A percentile compares a stretch with the other conserved stretches of the same genome.
Conservation (phyloP, 352 stramenopile genomes). For the Phytophthora crassamura region DNA sequence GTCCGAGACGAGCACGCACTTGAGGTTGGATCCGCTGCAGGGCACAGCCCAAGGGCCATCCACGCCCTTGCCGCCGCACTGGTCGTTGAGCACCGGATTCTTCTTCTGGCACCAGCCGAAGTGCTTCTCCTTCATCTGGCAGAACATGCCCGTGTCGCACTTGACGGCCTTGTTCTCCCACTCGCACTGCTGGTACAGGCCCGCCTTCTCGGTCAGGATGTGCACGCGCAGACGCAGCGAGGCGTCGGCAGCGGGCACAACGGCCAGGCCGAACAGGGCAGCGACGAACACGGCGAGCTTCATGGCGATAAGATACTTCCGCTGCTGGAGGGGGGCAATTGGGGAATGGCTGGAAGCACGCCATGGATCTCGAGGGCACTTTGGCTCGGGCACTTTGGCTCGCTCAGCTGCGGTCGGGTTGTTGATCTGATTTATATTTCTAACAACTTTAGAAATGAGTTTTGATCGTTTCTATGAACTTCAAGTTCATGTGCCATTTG, state of each 20-base stretch:
- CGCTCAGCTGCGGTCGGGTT: conserved; percentile 13
- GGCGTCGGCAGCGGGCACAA: conserved; percentile 8
- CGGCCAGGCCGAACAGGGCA: conserved; percentile 17
- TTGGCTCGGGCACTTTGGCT: no score
- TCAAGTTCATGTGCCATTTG: no score
- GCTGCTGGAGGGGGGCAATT: conserved; percentile 11
- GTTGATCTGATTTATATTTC: no score
- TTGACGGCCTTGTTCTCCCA: conserved; percentile 37
- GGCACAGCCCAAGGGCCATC: conserved; percentile 28
- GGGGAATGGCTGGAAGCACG: conserved; percentile 15
- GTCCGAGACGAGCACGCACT: conserved; percentile 35
- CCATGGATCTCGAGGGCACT: no score
- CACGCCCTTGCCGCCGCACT: conserved; percentile 35
- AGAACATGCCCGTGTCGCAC: conserved; percentile 38
- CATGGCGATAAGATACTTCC: conserved; percentile 22
- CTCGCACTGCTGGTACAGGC: conserved; percentile 36
- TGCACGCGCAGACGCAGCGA: conserved; percentile 33
- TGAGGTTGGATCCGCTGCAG: conserved; percentile 28
- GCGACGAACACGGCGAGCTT: conserved; percentile 24
- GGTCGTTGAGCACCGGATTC: conserved; percentile 30
- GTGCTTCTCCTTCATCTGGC: conserved; percentile 31
- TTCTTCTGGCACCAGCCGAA: conserved; percentile 40
- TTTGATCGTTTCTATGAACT: no score
- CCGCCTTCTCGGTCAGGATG: conserved; percentile 27
- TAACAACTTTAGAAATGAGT: no score